Evolutionary conservation across 768 basidiomycete species (phyloP).

Genomic region (Neoboletus brunneissimus): DNA sequence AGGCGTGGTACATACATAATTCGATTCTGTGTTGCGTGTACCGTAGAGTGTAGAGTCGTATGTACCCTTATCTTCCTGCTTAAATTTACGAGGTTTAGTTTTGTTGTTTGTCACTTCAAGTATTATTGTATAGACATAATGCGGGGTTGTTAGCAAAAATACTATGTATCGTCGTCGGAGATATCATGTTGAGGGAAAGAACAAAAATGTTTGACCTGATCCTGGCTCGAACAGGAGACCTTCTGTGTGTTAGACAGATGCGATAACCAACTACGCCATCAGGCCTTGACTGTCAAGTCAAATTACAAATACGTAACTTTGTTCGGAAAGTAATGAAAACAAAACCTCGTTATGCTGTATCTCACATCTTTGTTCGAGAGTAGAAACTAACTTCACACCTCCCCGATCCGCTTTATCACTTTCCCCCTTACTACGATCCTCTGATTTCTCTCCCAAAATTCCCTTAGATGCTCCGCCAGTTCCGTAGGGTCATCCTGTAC

Average conservation of each 20-base stretch:
- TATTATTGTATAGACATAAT: not conserved
- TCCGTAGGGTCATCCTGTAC: constrained; percentile 79
- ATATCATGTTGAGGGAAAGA: too few species aligned
- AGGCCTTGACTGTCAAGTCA: constrained; percentile 11
- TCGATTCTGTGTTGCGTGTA: constrained; percentile 9
- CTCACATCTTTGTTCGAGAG: not conserved
- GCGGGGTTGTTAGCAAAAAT: not conserved
- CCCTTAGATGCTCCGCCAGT: constrained; percentile 75
- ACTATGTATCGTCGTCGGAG: not conserved
- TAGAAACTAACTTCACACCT: constrained; percentile 28
- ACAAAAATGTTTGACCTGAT: constrained; percentile 32
- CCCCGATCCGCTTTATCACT: constrained; percentile 53
- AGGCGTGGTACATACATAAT: not conserved
- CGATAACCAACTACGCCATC: constrained; percentile 61
- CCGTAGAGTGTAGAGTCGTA: constrained; percentile 24
- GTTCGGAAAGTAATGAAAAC: not conserved
- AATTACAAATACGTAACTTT: not conserved
- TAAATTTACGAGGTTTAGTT: constrained; percentile 3
- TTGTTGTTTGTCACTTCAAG: not conserved
- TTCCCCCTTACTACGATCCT: constrained; percentile 53
- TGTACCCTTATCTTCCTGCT: constrained; percentile 22
- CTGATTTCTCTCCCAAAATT: constrained; percentile 93
- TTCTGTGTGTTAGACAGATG: constrained; percentile 80
- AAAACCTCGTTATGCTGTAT: too few species aligned
- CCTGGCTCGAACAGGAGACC: constrained; percentile 69